Conservation (phyloP, 2,329 filamentous ascomycete species). For the Metarhizium guizhouense region DNA sequence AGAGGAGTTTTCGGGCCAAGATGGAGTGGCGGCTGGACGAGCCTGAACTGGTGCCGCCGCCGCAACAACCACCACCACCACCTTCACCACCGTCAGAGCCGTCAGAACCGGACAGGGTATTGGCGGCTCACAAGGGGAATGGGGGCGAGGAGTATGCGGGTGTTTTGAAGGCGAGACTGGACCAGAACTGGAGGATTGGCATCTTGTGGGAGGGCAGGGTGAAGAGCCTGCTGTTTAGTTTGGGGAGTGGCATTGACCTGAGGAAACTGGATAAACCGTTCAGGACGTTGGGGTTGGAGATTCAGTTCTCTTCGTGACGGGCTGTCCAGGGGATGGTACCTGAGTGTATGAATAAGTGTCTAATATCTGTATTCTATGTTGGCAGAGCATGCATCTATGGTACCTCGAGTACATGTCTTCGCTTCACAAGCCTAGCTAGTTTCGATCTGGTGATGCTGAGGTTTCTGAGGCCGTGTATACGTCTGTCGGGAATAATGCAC, state of each 20-base stretch:
- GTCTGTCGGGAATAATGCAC: too few species aligned
- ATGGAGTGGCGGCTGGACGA: conserved; percentile 39
- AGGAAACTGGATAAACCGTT: conserved; percentile 68
- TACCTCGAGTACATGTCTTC: too few species aligned
- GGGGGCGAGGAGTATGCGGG: conserved; percentile 63
- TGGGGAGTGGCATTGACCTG: conserved; percentile 79
- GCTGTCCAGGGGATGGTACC: neutral
- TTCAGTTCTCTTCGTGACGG: conserved; percentile 71
- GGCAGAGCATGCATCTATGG: too few species aligned
- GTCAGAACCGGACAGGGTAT: conserved; percentile 2
- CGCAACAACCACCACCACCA: too few species aligned
- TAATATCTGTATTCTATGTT: neutral
- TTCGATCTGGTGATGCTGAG: too few species aligned
- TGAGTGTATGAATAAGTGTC: neutral
- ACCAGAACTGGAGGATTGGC: conserved; percentile 80
- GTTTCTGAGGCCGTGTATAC: too few species aligned
- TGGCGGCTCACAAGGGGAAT: conserved; percentile 11
- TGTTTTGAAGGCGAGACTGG: conserved; percentile 81
- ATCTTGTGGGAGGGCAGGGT: conserved; percentile 88
- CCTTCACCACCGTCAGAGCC: neutral
- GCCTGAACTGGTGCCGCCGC: conserved; percentile 26
- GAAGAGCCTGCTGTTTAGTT: conserved; percentile 85
- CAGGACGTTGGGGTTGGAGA: conserved; percentile 65
- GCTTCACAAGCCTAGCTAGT: too few species aligned
- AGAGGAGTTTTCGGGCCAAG: conserved; percentile 43